phyloP scores from a whole-genome alignment of 495 filamentous ascomycete genomes.

The Talaromyces trachyspermus region DNA sequence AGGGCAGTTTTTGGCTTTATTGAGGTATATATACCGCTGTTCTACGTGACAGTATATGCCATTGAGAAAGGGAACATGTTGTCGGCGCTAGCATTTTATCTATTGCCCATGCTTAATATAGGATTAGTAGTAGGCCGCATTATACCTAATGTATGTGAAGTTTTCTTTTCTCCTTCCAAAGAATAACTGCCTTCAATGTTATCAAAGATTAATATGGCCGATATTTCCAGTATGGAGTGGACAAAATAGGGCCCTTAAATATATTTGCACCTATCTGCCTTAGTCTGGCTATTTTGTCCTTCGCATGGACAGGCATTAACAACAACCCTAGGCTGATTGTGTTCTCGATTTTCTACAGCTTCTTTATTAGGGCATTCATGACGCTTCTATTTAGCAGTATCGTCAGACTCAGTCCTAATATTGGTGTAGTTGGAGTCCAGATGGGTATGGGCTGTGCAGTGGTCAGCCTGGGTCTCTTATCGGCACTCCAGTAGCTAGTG shows the following conservation, averaged over 20 bases:
- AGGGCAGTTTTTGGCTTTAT: not conserved
- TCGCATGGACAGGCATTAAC: not conserved
- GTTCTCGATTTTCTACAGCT: conserved; percentile 22
- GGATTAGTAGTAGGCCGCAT: conserved; percentile 17
- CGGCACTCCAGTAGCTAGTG: conserved; percentile 58
- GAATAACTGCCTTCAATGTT: not conserved
- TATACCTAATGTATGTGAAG: conserved; percentile 17
- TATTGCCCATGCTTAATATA: not conserved
- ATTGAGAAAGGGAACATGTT: not conserved
- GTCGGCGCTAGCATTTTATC: not conserved
- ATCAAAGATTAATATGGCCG: not conserved
- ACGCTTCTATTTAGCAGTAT: conserved; percentile 16
- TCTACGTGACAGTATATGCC: conserved; percentile 13
- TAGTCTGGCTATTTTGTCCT: not conserved
- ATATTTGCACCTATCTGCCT: not conserved
- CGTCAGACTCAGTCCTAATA: conserved; percentile 17
- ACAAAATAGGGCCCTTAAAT: not conserved
- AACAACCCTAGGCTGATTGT: conserved; percentile 18
- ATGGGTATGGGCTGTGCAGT: conserved; percentile 14
- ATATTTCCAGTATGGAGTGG: conserved; percentile 6
- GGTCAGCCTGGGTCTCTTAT: conserved; percentile 33
- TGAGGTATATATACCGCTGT: conserved; percentile 37
- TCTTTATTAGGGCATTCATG: conserved; percentile 25
- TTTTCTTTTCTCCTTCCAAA: not conserved
- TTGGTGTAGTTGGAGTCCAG: conserved; percentile 16